Evolutionary conservation across 78 protist species (phyloP).

Genomic region (Dictyostelium brefeldianum): DNA sequence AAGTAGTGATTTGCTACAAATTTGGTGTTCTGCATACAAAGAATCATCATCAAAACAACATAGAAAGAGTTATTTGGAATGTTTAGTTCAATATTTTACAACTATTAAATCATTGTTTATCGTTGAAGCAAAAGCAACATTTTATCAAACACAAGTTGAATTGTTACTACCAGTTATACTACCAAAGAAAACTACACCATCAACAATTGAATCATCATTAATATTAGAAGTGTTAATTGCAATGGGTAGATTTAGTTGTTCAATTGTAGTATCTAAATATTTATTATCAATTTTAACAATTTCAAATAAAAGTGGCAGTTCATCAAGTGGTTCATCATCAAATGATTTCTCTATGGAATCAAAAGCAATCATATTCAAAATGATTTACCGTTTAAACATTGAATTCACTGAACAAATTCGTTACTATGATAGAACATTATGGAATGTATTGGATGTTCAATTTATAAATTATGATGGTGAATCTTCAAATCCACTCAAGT

Average conservation of each 20-base stretch:
- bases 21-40: neutral
- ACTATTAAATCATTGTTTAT: conserved; percentile 16
- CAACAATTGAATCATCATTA: neutral
- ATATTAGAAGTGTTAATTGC: conserved; percentile 38
- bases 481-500: neutral
- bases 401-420: conserved; percentile 51
- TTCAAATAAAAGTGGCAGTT: neutral
- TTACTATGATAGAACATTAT: conserved; percentile 43
- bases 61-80: conserved; percentile 25
- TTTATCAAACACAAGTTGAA: conserved; percentile 42
- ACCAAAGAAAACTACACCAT: conserved; percentile 22
- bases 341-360: conserved; percentile 30
- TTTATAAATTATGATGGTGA: conserved; percentile 54
- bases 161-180: conserved; percentile 21
- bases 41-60: neutral
- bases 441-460: conserved; percentile 31
- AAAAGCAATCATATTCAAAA: conserved; percentile 24
- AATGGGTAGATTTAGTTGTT: conserved; percentile 54
- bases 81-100: conserved; percentile 20
- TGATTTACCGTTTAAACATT: conserved; percentile 5
- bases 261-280: conserved; percentile 17
- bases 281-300: neutral
- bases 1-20: conserved; percentile 23
- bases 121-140: conserved; percentile 30
- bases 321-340: neutral